Conservation (phyloP, 441 rosid species). For the Adansonia grandidieri region DNA sequence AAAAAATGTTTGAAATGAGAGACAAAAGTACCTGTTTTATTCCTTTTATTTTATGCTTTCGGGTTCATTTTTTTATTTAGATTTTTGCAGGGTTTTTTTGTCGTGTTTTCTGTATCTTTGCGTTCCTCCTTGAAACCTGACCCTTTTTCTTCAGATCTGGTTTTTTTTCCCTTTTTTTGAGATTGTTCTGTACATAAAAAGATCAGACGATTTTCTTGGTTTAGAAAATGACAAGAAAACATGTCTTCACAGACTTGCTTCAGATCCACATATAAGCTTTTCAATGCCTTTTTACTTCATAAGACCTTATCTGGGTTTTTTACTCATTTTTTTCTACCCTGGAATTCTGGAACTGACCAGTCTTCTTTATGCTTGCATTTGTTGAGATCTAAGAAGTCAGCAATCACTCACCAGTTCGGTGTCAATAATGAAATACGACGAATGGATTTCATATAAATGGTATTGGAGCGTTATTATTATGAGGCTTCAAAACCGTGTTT, state of each 20-base stretch:
- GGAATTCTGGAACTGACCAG: background rate
- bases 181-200: background rate
- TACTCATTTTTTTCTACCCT: background rate
- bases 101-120: conserved; percentile 8
- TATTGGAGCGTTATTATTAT: background rate
- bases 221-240: background rate
- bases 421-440: background rate
- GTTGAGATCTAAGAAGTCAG: conserved; percentile 1
- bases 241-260: background rate
- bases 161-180: background rate
- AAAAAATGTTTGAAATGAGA: conserved; percentile 2
- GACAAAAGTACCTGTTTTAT: conserved; percentile 18
- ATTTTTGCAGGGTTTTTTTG: conserved; percentile 10
- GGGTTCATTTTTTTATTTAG: conserved; percentile 14
- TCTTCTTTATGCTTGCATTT: background rate
- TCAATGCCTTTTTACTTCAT: background rate
- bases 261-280: conserved; percentile 5
- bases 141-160: conserved; percentile 26
- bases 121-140: background rate
- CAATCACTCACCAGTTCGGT: background rate
- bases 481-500: conserved; percentile 1
- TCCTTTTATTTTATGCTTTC: background rate
- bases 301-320: background rate
- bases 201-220: background rate
- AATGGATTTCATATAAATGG: background rate